phyloP scores from a whole-genome alignment of 345 rosid genomes.

The Populus tremula region DNA sequence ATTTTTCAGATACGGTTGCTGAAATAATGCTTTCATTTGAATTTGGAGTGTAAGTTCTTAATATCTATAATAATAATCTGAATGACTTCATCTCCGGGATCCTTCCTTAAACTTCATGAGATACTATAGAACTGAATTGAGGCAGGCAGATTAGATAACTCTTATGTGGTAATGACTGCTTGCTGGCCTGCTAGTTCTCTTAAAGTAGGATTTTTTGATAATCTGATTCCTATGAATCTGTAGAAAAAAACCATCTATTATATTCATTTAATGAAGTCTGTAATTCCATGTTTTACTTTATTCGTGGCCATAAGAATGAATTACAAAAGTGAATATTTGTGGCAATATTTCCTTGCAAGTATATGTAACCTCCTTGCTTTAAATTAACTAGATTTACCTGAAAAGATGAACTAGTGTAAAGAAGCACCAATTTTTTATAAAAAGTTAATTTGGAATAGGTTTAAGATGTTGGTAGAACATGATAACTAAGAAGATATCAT shows the following conservation, averaged over 20 bases:
- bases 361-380: not conserved
- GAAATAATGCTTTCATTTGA: not conserved
- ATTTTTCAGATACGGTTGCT: not conserved
- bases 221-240: not conserved
- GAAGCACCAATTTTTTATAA: not conserved
- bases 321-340: not conserved
- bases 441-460: not conserved
- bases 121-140: not conserved
- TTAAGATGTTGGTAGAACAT: not conserved
- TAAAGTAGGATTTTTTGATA: not conserved
- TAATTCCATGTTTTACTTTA: not conserved
- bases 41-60: not conserved
- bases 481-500: not conserved
- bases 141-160: not conserved
- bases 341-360: not conserved
- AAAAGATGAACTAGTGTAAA: not conserved
- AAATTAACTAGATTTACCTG: not conserved
- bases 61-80: not conserved
- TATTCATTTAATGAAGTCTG: not conserved
- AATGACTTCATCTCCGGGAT: not conserved
- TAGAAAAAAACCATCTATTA: not conserved
- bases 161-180: not conserved
- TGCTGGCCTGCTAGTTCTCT: not conserved
- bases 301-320: not conserved
- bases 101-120: not conserved